Evolutionary conservation across 2,329 filamentous ascomycete species (phyloP), one percentile per base, ranked within the genome.

Genomic region (Arthrobotrys iridis): DNA sequence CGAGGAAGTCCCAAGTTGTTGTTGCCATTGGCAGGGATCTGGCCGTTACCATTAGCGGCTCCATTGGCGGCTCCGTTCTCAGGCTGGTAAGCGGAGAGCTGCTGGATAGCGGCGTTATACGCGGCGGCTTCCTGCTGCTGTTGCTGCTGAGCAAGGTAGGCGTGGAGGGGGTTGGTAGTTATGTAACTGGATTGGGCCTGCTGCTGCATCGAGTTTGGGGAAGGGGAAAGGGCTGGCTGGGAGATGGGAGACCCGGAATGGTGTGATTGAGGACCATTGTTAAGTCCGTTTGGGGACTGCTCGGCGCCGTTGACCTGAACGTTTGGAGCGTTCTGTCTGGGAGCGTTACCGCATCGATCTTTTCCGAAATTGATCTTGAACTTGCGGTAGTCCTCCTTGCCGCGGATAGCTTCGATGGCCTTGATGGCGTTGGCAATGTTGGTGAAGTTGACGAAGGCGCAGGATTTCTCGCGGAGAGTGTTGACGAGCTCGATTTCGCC

Each of bases 341-440:
- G 95, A 60, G 95, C 91, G 84, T 99, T 99, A 78, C 95, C 95
- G 80, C 95, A 99, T 67, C 95, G 90, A 82, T 99, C 95, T 85
- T 99, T 99, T 83, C 95, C 95, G 82, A 99, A 99, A 85, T 99
- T 99, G 82, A 99, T 94, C 87, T 99, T 99, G 89, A 99, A 99
- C 80, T 95, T 90, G 83, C 90, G 92, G 86, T 99, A 99, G 81
- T 99, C 95, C 45, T 98, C 95, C 81, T 93, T 93, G 81, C 93
- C 91, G 70, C 95, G 89, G 78, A 99, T 89, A 20, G 93, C 95
- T 83, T 99, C 95, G 78, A 99, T 99, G 0, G 95, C 95, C 85
- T 99, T 99, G 86, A 99, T 99, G 58, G 95, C 95, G 80, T 99
- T 99, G 81, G 95, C 95, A 81, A 99, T 99, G 84, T 99, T 99